phyloP scores from a whole-genome alignment of 164 flowering plant species.

The grape (Vitis vinifera) region DNA sequence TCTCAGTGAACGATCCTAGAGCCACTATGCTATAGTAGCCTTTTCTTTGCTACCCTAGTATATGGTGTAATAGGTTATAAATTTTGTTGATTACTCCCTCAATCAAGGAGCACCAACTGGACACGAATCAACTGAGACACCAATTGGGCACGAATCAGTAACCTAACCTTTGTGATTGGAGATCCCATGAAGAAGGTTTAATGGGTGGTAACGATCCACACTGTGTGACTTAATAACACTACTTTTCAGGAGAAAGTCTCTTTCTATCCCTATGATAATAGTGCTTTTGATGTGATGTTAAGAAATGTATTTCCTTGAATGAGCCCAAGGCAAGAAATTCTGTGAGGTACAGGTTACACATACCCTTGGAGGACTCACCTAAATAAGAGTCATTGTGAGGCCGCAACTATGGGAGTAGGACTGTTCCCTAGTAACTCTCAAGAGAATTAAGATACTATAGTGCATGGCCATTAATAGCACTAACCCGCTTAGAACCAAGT shows the following conservation, averaged over 20 bases:
- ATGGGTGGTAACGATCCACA: slow-evolving; percentile 1
- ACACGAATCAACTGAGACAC: no score
- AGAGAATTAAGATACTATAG: not conserved
- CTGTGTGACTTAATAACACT: not conserved
- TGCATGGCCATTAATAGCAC: not conserved
- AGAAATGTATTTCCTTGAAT: slow-evolving; percentile 1
- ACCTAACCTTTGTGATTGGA: not conserved
- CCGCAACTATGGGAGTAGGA: not conserved
- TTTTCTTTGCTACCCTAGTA: no score
- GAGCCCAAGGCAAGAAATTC: not conserved
- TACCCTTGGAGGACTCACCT: slow-evolving; percentile 3
- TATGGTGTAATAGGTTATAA: no score
- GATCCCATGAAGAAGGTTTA: no score
- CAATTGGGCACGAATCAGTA: not conserved
- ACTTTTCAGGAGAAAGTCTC: not conserved
- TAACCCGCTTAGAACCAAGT: not conserved
- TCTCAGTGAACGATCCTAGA: no score
- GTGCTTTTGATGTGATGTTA: not conserved
- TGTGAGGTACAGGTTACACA: not conserved
- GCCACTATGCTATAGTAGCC: no score
- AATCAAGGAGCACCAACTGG: no score
- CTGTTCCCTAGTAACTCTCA: slow-evolving; percentile 1
- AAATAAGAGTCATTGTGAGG: slow-evolving; percentile 5
- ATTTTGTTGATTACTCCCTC: no score
- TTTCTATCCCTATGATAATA: not conserved